Base-by-base conservation (phyloP, 257 asterid genomes). In the Forsythia suspensa region DNA sequence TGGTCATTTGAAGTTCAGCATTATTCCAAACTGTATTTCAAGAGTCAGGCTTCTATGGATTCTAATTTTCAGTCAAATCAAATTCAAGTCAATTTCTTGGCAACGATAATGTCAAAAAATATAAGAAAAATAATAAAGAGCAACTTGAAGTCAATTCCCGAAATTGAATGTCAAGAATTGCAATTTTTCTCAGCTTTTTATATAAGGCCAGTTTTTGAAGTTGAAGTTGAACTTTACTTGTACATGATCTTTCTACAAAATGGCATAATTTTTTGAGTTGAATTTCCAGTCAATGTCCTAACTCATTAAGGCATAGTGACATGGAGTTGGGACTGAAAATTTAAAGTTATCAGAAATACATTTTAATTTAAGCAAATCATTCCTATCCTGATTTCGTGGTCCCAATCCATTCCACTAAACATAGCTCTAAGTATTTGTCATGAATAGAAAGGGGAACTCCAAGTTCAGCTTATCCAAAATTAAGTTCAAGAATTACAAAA, bases 1-100 rank as follows among this genome's bases (percentile, higher is more conserved):
- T n/a, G 20, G 24, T 52, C 55, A 72, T 51, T 71, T 18, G 34
- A 57, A 18, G 65, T 55, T 55, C 65, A 5, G 65, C 29, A 55
- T n/a, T 57, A 57, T n/a, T 9, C 66, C 66, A 57, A 55, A n/a
- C 29, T 57, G 66, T 13, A 48, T 48, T 48, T 48, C 20, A 4
- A n/a, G 20, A 48, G 18, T 48, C 59, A 2, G 7, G 20, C 59
- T 13, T 48, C 59, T 15, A 24, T 43, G 38, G 71, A 20, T 78
- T 70, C 76, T 21, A 41, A 12, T n/a, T 76, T 73, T 69, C 13
- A 73, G 42, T 67, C 18, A 61, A 71, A 44, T 46, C 82, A 70
- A 13, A 76, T 21, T 59, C 67, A 59, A 59, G 67, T 59, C 34
- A 21, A 59, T 20, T 59, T 59, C 37, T 59, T 20, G 34, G 67